A percentile compares a stretch with the other conserved stretches of the same genome.
Conservation (phyloP, 192 early-diverging fungal genomes). For the Geranomyces michiganensis region DNA sequence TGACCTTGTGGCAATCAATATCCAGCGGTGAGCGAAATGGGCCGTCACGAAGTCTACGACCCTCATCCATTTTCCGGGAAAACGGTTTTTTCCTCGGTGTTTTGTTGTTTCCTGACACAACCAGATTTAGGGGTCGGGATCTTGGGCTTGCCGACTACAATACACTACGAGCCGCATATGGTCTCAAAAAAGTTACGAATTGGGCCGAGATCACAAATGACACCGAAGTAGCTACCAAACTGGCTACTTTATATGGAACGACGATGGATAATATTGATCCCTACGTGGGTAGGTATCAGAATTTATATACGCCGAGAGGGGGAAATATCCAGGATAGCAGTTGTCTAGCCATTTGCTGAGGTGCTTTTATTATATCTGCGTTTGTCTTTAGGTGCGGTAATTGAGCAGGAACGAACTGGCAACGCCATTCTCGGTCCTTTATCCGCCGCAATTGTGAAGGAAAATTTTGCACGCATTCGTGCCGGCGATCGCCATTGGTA, state of each 20-base stretch:
- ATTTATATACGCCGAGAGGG: neutral
- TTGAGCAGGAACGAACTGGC: neutral
- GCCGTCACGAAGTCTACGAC: too few relatives aligned
- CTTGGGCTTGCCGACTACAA: conserved; percentile 43
- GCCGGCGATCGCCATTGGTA: conserved; percentile 59
- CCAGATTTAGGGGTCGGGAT: conserved; percentile 43
- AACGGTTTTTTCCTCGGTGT: too few relatives aligned
- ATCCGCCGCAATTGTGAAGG: conserved; percentile 30
- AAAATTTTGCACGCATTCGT: conserved; percentile 51
- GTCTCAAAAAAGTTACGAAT: conserved; percentile 2
- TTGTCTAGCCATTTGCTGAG: too few relatives aligned
- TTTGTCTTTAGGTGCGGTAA: neutral
- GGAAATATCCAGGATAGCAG: too few relatives aligned
- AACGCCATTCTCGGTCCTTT: conserved; percentile 40
- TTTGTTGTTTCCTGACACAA: too few relatives aligned
- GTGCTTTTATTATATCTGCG: too few relatives aligned
- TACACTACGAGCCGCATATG: conserved; percentile 17
- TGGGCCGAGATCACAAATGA: conserved; percentile 48
- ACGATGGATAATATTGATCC: conserved; percentile 40
- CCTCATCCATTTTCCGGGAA: too few relatives aligned
- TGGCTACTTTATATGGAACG: conserved; percentile 32
- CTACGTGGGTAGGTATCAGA: conserved; percentile 37
- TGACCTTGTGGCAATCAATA: conserved; percentile 41
- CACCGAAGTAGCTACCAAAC: conserved; percentile 16
- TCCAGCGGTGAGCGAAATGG: conserved; percentile 30